Conservation (phyloP, 1,139 yeast genomes). For the Candida sp. region DNA sequence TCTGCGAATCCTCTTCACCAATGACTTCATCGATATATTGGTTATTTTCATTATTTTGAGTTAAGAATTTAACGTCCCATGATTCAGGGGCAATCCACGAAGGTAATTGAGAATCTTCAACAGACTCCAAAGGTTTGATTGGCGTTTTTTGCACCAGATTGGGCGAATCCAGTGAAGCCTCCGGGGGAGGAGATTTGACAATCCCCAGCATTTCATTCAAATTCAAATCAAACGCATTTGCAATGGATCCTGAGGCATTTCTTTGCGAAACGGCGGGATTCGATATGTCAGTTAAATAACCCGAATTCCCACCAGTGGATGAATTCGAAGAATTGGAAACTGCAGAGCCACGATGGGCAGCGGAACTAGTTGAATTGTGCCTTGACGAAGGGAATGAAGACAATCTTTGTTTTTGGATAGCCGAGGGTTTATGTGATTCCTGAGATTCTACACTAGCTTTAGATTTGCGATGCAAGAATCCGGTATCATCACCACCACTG, state of each 20-base stretch:
- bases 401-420: background rate
- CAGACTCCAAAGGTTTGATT: background rate
- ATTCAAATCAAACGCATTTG: conserved; percentile 35
- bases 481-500: background rate
- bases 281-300: background rate
- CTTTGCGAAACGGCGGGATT: background rate
- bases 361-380: conserved; percentile 2
- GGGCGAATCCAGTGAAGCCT: background rate
- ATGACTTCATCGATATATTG: conserved; percentile 4
- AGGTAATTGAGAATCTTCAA: conserved; percentile 4
- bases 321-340: background rate
- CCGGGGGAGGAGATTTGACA: conserved; percentile 27
- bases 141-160: background rate
- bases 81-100: conserved; percentile 74
- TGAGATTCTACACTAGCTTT: background rate
- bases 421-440: background rate
- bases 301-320: background rate
- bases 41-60: conserved; percentile 2
- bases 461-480: conserved; percentile 1
- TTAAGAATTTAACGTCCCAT: conserved; percentile 64
- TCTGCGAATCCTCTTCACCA: conserved; percentile 4
- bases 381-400: background rate
- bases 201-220: conserved; percentile 56
- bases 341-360: background rate
- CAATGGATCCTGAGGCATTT: conserved; percentile 3